Evolutionary conservation across 768 basidiomycete genomes (phyloP).

Genomic region (Tricholoma saponaceum): DNA sequence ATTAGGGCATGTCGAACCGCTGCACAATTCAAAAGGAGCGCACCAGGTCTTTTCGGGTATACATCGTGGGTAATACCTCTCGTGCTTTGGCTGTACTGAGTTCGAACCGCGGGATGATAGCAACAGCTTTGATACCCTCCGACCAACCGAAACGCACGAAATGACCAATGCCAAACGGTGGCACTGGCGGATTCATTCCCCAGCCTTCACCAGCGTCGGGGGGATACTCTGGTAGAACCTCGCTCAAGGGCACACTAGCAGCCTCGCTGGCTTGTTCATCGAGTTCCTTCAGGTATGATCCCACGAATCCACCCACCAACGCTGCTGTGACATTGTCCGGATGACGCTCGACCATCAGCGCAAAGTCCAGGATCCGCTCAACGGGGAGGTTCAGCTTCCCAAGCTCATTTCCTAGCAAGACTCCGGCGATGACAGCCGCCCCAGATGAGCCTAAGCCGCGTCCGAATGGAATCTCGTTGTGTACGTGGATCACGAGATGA

Average conservation of each 20-base stretch:
- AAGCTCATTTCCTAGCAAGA: constrained; percentile 82
- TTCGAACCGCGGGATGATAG: constrained; percentile 94
- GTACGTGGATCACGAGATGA: constrained; percentile 66
- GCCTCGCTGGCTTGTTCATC: constrained; percentile 77
- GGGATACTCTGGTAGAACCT: constrained; percentile 95
- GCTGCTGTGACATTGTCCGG: constrained; percentile 99
- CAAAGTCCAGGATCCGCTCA: constrained; percentile 86
- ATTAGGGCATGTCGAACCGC: constrained; percentile 1
- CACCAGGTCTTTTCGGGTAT: constrained; percentile 90
- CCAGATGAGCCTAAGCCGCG: constrained; percentile 97
- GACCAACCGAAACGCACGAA: constrained; percentile 90
- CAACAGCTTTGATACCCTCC: constrained; percentile 81
- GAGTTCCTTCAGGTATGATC: constrained; percentile 90
- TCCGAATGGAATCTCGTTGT: constrained; percentile 97
- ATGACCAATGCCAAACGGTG: constrained; percentile 90
- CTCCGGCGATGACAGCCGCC: constrained; percentile 98
- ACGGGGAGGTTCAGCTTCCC: constrained; percentile 66
- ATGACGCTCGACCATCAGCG: constrained; percentile 98
- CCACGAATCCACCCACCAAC: constrained; percentile 94
- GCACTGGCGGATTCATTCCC: constrained; percentile 84
- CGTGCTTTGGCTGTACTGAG: constrained; percentile 94
- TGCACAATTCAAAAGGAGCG: constrained; percentile 23
- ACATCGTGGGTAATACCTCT: constrained; percentile 77
- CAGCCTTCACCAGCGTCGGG: constrained; percentile 88
- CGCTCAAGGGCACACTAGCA: constrained; percentile 88